Conservation (phyloP, 2,329 filamentous ascomycete species). For the Stenocarpella maydis region DNA sequence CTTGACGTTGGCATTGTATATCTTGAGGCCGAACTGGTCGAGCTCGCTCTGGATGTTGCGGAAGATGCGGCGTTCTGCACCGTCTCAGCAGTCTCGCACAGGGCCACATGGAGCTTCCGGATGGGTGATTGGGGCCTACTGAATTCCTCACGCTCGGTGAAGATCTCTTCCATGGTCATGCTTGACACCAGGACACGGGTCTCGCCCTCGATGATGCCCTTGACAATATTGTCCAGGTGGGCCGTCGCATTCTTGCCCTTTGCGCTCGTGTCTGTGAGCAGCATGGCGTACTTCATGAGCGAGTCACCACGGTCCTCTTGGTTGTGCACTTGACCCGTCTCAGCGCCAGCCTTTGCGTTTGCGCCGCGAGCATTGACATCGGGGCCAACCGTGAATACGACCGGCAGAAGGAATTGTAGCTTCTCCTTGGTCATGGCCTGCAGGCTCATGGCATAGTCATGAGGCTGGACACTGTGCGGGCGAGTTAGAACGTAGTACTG, state of each 20-base stretch:
- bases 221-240: constrained; percentile 85
- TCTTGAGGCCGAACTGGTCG: constrained; percentile 80
- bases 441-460: constrained; percentile 83
- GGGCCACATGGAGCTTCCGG: no score
- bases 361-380: constrained; percentile 70
- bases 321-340: constrained; percentile 36
- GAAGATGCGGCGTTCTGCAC: constrained; percentile 70
- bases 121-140: constrained; percentile 28
- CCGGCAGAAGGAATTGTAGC: constrained; percentile 81
- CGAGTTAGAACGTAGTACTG: neutral
- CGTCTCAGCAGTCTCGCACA: neutral
- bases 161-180: constrained; percentile 93
- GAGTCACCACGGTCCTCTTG: constrained; percentile 65
- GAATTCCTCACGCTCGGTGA: constrained; percentile 46
- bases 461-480: constrained; percentile 68
- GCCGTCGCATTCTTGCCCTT: constrained; percentile 52
- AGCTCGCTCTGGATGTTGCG: constrained; percentile 81
- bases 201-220: constrained; percentile 90
- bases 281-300: constrained; percentile 82
- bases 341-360: constrained; percentile 44
- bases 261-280: constrained; percentile 68
- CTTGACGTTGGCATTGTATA: constrained; percentile 80
- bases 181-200: constrained; percentile 82
- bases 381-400: constrained; percentile 87
- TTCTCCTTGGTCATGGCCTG: constrained; percentile 93